A percentile compares a stretch with the other conserved stretches of the same genome.
These are phyloP conservation scores for Dactylellina parvicollis DNA, from an alignment of 2,329 filamentous ascomycete genomes.

Conservation along the genomic window DNA sequence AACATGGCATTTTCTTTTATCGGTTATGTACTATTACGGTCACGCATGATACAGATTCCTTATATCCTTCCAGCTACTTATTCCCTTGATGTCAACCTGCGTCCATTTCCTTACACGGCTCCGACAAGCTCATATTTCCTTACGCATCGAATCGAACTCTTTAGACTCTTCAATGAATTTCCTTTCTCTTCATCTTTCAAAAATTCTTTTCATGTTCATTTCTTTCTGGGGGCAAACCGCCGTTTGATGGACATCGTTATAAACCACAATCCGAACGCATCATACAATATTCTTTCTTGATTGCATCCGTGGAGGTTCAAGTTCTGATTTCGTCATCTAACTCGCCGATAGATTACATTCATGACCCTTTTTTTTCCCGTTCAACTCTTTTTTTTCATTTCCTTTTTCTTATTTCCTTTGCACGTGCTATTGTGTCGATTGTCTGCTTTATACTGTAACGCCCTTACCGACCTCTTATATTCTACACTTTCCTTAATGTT, in stretches of 20 bases:
- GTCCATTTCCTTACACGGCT: constrained; percentile 25
- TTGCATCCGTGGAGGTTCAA: constrained; percentile 43
- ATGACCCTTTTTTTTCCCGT: constrained; percentile 50
- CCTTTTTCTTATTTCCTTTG: constrained; percentile 49
- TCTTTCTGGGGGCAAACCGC: constrained; percentile 43
- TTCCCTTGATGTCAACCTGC: constrained; percentile 50
- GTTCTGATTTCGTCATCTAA: constrained; percentile 27
- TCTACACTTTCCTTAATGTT: constrained; percentile 53
- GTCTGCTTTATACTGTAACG: constrained; percentile 34
- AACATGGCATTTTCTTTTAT: constrained; percentile 50
- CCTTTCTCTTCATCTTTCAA: constrained; percentile 28
- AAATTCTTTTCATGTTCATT: constrained; percentile 20
- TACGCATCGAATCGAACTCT: constrained; percentile 51
- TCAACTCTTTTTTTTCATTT: constrained; percentile 46
- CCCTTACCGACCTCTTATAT: constrained; percentile 40
- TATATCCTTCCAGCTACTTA: constrained; percentile 28
- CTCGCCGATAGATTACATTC: constrained; percentile 38
- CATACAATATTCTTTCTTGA: constrained; percentile 33
- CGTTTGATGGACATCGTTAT: constrained; percentile 20
- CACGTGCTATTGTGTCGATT: constrained; percentile 11
- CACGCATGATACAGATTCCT: constrained; percentile 47
- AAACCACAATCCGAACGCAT: constrained; percentile 23
- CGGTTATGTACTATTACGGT: constrained; percentile 52
- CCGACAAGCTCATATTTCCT: constrained; percentile 50
- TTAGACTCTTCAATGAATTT: constrained; percentile 53